Percentiles rank a stretch among this genome's conserved stretches.
These are phyloP conservation scores for Candida dajiaensis DNA, from an alignment of 805 yeast genomes.

Conservation along the genomic window DNA sequence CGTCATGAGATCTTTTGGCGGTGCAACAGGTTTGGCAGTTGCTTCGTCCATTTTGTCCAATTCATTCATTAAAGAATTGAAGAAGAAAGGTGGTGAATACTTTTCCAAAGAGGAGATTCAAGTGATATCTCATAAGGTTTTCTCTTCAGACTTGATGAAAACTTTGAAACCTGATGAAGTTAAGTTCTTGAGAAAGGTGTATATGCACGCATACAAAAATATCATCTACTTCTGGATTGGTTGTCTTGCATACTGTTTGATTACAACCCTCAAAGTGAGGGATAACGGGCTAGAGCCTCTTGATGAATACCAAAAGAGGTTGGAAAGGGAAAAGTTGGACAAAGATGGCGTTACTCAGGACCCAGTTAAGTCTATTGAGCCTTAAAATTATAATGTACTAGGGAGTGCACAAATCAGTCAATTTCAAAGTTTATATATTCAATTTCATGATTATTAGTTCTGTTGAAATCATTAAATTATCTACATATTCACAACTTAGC, in stretches of 20 bases:
- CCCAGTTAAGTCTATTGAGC: background rate
- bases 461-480: background rate
- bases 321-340: background rate
- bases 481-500: slow-evolving; percentile 3
- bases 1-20: slow-evolving; percentile 51
- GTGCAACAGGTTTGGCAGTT: slow-evolving; percentile 51
- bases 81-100: background rate
- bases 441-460: background rate
- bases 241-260: slow-evolving; percentile 1
- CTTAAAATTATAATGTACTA: too few species aligned
- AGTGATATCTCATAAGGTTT: background rate
- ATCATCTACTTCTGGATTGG: slow-evolving; percentile 3
- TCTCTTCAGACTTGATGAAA: background rate
- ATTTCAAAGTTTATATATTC: background rate
- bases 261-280: background rate
- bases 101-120: background rate
- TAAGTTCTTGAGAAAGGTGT: background rate
- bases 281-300: slow-evolving; percentile 3
- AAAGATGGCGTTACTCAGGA: background rate
- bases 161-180: background rate
- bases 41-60: slow-evolving; percentile 8
- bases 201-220: slow-evolving; percentile 1
- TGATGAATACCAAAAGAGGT: background rate
- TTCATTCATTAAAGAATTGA: background rate
- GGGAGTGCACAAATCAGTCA: too few species aligned